Evolutionary conservation across 2,329 filamentous ascomycete genomes (phyloP), one percentile per base, ranked within the genome.

Genomic region (Pseudophaeomoniella oleicola): DNA sequence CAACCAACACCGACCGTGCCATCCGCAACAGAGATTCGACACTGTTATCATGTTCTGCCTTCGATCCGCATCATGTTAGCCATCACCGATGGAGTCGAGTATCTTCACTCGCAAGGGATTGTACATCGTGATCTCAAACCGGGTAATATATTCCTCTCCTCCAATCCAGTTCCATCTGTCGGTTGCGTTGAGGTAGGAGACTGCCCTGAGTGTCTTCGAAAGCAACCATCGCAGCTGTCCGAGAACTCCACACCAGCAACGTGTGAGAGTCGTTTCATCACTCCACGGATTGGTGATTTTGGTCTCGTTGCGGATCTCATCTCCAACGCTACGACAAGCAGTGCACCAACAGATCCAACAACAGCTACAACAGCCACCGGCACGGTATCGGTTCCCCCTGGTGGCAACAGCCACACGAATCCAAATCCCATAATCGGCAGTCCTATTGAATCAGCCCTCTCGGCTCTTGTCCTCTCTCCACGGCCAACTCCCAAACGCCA

Each of bases 101-200:
- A 81, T 46, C 61, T 81, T 2, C 77, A 81, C 45, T 55, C 60
- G 0, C 63, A 72, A 40, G 63, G 64, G 4, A 69, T 81, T 34
- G 65, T 79, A 0, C 77, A 81, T 46, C 70, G 76, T 6, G 77
- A 81, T 47, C 59, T 81, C 15, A 81, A 81, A 46, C 77, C 77
- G 1, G 72, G 69, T 3, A 81, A 81, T 44, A 71, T 81, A 17
- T 79, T 81, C 52, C 57, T 81, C 0, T 70, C 69, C 2, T 49
- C 49, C 32, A 56, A 59, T 1, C 52, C 62, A 3, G 51, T 45
- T 1, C 75, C 72, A 44, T 44, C 47, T 6, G 22, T n/a, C 9
- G 45, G 58, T 1, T 79, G 72, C 40, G 44, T 46, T 5, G 44
- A 47, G 4, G 40, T 49, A 5, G 48, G 48, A 17, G 35, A 39